These are phyloP conservation scores for Sugiyamaella japonica DNA, from an alignment of 1,139 yeast genomes.

Conservation along the genomic window DNA sequence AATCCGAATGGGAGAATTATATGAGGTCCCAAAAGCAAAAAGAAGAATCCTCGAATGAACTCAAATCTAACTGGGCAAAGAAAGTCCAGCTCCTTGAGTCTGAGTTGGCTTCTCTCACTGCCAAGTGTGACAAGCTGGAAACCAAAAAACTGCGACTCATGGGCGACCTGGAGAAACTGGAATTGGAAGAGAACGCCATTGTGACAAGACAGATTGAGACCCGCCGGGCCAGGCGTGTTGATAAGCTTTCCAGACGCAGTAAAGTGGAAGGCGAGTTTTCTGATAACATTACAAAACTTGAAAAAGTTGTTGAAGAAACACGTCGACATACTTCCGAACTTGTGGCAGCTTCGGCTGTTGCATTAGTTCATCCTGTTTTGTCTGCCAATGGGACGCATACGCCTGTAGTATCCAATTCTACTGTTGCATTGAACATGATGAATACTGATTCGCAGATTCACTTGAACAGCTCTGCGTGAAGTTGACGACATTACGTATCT, in stretches of 20 bases:
- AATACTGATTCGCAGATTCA: background rate
- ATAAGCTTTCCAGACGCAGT: slow-evolving; percentile 29
- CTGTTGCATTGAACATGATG: background rate
- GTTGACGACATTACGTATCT: background rate
- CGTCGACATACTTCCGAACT: slow-evolving; percentile 24
- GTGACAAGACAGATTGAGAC: slow-evolving; percentile 22
- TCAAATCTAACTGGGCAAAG: slow-evolving; percentile 28
- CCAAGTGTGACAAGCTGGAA: slow-evolving; percentile 32
- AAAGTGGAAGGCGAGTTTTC: slow-evolving; percentile 39
- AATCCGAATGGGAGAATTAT: slow-evolving; percentile 26
- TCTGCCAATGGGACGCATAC: slow-evolving; percentile 3
- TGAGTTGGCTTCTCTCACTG: slow-evolving; percentile 25
- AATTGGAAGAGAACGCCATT: slow-evolving; percentile 25
- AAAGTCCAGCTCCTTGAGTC: slow-evolving; percentile 28
- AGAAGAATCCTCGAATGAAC: slow-evolving; percentile 24
- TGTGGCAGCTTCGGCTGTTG: slow-evolving; percentile 14
- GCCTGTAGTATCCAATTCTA: background rate
- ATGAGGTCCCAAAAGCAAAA: slow-evolving; percentile 26
- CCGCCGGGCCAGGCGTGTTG: slow-evolving; percentile 25
- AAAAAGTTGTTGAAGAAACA: slow-evolving; percentile 36
- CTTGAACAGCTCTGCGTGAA: slow-evolving; percentile 1
- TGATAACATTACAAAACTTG: slow-evolving; percentile 39
- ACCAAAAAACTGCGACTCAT: slow-evolving; percentile 28
- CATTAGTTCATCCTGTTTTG: slow-evolving; percentile 7
- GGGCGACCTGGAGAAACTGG: slow-evolving; percentile 27